Evolutionary conservation across 345 rosid species (phyloP).

Genomic region (Mallotus nudiflorus): DNA sequence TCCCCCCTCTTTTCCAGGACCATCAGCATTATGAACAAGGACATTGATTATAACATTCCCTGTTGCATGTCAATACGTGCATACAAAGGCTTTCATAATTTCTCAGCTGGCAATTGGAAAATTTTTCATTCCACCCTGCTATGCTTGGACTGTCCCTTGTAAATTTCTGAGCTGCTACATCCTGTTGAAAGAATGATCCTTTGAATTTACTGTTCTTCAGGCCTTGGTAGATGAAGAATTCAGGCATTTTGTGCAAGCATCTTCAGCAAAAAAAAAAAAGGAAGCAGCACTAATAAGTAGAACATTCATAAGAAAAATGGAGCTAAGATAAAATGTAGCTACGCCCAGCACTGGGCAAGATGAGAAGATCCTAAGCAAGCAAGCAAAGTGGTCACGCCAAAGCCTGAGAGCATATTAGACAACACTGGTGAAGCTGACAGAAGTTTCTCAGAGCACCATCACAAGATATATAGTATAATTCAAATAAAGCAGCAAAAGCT

Average conservation of each 20-base stretch:
- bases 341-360: neutral
- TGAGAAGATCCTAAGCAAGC: neutral
- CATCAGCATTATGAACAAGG: constrained; percentile 3
- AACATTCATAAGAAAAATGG: neutral
- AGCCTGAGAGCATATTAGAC: neutral
- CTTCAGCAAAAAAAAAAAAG: constrained; percentile 11
- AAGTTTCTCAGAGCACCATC: neutral
- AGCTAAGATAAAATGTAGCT: neutral
- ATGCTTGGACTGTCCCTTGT: neutral
- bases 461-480: neutral
- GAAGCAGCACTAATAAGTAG: neutral
- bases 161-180: constrained; percentile 5
- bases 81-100: constrained; percentile 8
- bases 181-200: constrained; percentile 5
- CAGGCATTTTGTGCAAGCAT: neutral
- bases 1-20: constrained; percentile 14
- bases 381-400: neutral
- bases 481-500: neutral
- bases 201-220: constrained; percentile 3
- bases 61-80: neutral
- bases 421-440: neutral
- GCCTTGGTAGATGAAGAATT: constrained; percentile 2
- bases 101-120: constrained; percentile 1
- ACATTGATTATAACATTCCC: neutral
- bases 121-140: neutral